A percentile compares a stretch with the other conserved stretches of the same genome.
phyloP scores from a whole-genome alignment of 768 basidiomycete species.

The Leccinellum luteum region DNA sequence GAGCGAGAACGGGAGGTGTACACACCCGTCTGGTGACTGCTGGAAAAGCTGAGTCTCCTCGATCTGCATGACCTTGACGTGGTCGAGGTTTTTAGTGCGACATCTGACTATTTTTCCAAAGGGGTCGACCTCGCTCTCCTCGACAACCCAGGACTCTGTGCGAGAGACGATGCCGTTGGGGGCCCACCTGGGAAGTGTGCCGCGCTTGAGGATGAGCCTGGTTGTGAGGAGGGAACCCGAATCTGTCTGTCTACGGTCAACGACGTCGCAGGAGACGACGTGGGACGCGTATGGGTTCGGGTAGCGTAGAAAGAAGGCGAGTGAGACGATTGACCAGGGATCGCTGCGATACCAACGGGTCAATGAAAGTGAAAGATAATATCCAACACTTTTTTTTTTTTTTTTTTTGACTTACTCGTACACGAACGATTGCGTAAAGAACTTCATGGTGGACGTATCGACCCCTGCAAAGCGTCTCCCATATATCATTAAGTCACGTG shows the following conservation, averaged over 20 bases:
- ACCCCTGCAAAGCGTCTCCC: slow-evolving; percentile 27
- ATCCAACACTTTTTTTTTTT: neutral
- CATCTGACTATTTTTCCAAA: slow-evolving; percentile 73
- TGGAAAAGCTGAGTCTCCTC: slow-evolving; percentile 76
- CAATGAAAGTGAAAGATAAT: neutral
- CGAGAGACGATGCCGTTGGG: slow-evolving; percentile 77
- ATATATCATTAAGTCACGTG: neutral
- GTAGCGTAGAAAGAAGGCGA: slow-evolving; percentile 94
- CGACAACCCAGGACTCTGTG: slow-evolving; percentile 91
- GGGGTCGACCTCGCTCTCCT: slow-evolving; percentile 92
- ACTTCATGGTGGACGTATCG: slow-evolving; percentile 41
- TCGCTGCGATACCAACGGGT: slow-evolving; percentile 52
- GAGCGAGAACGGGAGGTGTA: slow-evolving; percentile 6
- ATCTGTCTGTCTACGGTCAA: slow-evolving; percentile 74
- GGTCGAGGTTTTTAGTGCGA: slow-evolving; percentile 86
- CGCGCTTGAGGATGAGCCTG: slow-evolving; percentile 88
- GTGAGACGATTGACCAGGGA: slow-evolving; percentile 88
- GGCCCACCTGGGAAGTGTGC: slow-evolving; percentile 90
- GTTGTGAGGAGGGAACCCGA: slow-evolving; percentile 79
- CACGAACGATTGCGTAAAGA: slow-evolving; percentile 54
- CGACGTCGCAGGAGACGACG: slow-evolving; percentile 93
- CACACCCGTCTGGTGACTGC: slow-evolving; percentile 69
- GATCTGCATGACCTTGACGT: slow-evolving; percentile 92
- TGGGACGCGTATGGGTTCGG: slow-evolving; percentile 94
- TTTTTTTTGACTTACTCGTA: slow-evolving; percentile 45